A percentile compares a stretch with the other conserved stretches of the same genome.
Evolutionary conservation across 2,329 filamentous ascomycete genomes (phyloP).

Genomic region (Colletotrichum filicis): DNA sequence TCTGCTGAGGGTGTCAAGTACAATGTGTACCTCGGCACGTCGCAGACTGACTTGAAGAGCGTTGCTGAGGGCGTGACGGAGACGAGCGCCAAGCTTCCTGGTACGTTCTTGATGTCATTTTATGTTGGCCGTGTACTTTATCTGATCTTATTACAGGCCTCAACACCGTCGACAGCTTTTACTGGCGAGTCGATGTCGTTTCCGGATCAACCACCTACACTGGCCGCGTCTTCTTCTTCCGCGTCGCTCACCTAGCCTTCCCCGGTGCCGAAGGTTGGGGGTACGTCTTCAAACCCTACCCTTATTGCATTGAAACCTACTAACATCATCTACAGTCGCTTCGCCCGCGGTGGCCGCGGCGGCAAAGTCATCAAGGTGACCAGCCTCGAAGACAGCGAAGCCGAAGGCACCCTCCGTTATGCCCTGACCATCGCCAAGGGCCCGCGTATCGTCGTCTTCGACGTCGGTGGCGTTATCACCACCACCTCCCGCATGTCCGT

Average conservation of each 20-base stretch:
- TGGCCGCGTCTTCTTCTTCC: constrained; percentile 44
- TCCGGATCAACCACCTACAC: constrained; percentile 34
- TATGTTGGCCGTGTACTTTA: background rate
- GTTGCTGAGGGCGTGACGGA: constrained; percentile 33
- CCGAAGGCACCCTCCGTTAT: constrained; percentile 47
- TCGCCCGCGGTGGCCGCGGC: constrained; percentile 47
- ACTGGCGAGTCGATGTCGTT: constrained; percentile 45
- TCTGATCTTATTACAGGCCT: constrained; percentile 21
- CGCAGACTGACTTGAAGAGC: constrained; percentile 28
- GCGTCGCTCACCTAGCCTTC: constrained; percentile 47
- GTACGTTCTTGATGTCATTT: background rate
- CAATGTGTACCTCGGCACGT: constrained; percentile 42
- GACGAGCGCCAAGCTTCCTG: constrained; percentile 13
- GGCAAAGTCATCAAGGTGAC: constrained; percentile 50
- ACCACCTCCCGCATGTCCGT: constrained; percentile 57
- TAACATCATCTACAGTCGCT: constrained; percentile 37
- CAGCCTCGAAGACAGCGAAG: constrained; percentile 45
- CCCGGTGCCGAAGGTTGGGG: constrained; percentile 50
- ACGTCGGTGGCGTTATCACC: constrained; percentile 58
- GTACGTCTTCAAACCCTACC: constrained; percentile 24
- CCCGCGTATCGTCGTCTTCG: constrained; percentile 58
- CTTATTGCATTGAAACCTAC: rapidly evolving
- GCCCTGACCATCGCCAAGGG: constrained; percentile 51
- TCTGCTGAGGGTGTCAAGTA: constrained; percentile 37
- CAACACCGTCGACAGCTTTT: constrained; percentile 41